phyloP scores from a whole-genome alignment of 768 basidiomycete genomes.

The Boletus fagicola region DNA sequence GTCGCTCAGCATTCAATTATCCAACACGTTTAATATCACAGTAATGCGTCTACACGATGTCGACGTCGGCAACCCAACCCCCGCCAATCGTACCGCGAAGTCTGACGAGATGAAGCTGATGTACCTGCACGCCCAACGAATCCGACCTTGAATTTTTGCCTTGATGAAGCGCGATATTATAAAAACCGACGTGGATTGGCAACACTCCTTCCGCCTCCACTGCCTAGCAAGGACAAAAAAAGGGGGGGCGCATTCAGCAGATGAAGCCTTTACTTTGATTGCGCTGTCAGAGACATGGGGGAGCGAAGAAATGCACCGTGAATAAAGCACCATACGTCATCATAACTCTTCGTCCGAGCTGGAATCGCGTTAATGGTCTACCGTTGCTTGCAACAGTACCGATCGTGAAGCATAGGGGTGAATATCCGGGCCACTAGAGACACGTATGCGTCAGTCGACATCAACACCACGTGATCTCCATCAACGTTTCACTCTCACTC shows the following conservation, averaged over 20 bases:
- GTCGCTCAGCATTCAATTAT: background rate
- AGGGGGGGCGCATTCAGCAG: background rate
- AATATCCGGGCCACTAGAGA: constrained; percentile 14
- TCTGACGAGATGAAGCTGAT: constrained; percentile 9
- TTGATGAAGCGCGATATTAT: constrained; percentile 14
- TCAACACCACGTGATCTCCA: too few relatives aligned
- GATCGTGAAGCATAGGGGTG: background rate
- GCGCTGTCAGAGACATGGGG: background rate
- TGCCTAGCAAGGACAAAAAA: background rate
- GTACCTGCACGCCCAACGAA: constrained; percentile 7
- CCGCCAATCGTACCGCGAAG: background rate
- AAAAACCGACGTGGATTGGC: background rate
- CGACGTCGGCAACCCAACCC: constrained; percentile 13
- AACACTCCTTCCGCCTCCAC: background rate
- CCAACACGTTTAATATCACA: background rate
- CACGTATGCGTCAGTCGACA: background rate
- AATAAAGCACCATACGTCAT: background rate
- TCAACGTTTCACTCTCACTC: background rate
- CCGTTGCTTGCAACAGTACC: background rate
- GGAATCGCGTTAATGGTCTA: background rate
- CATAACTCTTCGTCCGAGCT: background rate
- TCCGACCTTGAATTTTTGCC: background rate
- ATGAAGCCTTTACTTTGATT: background rate
- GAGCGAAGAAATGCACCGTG: background rate
- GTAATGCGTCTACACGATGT: constrained; percentile 4